Evolutionary conservation across 1,284 basidiomycete genomes (phyloP), one percentile per base, ranked within the genome.

Genomic region (Cutaneotrichosporon dermatis): DNA sequence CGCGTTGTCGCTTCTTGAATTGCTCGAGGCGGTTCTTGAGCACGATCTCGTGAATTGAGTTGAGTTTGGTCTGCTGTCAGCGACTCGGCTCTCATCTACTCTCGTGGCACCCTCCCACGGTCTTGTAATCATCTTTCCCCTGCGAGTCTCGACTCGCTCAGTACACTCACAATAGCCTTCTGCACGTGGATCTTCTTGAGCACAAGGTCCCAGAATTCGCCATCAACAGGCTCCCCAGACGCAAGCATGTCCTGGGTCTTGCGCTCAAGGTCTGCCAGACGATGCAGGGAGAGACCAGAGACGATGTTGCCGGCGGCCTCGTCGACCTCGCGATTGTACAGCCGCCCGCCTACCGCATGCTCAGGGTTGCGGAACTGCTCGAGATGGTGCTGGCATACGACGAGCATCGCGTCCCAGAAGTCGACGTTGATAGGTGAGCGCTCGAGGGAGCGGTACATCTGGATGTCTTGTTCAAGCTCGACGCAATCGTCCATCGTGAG

Each of bases 331-430:
- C 54, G 54, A 58, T 74, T 69, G 58, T 70, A 73, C 35, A 72
- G 61, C 9, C 69, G 59, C 2, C 73, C 73, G 35, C 73, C 58
- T 80, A 78, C 49, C 35, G 71, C 71, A 40, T 66, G 72, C 3
- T 78, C 74, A 4, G 79, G 73, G 51, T 83, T 69, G 80, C 83
- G 76, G 56, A 94, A 84, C 55, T 85, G 83, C 51, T 93, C 91
- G n/a, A 98, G 79, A 50, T 88, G 86, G 76, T 97, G 90, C 72
- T 94, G 89, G 77, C 93, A 97, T 2, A 99, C 87, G 8, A 96
- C 89, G 84, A 95, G 89, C 90, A 99, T 95, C 67, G 95, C 90
- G 61, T 92, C 90, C 96, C 96, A 99, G 75, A 98, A 99, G 67
- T 98, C 94, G 59, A 94, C 85, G 73, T 95, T 94, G 43, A 86